phyloP scores from a whole-genome alignment of 2,329 filamentous ascomycete species.

The Cryphonectria radicalis region DNA sequence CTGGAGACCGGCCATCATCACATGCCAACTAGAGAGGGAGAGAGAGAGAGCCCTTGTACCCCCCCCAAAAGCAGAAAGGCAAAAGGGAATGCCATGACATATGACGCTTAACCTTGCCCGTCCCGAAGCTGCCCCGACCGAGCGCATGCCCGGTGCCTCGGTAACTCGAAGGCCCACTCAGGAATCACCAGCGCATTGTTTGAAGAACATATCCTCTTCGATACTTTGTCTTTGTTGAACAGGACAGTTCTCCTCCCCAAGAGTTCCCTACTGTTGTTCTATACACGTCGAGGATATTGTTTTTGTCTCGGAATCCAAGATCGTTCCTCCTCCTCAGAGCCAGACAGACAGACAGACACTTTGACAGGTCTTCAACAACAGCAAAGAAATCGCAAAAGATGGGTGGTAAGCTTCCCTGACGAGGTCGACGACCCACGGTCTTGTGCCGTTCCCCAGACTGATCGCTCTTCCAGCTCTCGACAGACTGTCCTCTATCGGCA shows the following conservation, averaged over 20 bases:
- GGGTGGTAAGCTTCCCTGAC: conserved; percentile 31
- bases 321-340: background rate
- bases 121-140: conserved; percentile 1
- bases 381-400: conserved; percentile 26
- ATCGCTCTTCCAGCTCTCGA: conserved; percentile 52
- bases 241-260: background rate
- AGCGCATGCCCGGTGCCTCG: conserved; percentile 9
- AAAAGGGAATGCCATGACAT: background rate
- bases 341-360: background rate
- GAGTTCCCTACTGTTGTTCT: background rate
- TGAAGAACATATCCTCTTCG: background rate
- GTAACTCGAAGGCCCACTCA: conserved; percentile 10
- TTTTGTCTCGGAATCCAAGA: background rate
- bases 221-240: background rate
- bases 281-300: background rate
- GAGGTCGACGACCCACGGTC: background rate
- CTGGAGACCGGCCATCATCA: background rate
- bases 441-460: conserved; percentile 7
- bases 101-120: background rate
- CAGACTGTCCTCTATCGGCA: conserved; percentile 62
- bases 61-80: background rate
- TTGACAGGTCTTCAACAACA: background rate
- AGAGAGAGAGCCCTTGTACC: background rate
- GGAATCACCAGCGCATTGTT: background rate
- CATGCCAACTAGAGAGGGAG: background rate